Percentiles rank a stretch among this genome's conserved stretches.
phyloP scores from a whole-genome alignment of 2,329 filamentous ascomycete genomes.

The Tolypocladium ophioglossoides region DNA sequence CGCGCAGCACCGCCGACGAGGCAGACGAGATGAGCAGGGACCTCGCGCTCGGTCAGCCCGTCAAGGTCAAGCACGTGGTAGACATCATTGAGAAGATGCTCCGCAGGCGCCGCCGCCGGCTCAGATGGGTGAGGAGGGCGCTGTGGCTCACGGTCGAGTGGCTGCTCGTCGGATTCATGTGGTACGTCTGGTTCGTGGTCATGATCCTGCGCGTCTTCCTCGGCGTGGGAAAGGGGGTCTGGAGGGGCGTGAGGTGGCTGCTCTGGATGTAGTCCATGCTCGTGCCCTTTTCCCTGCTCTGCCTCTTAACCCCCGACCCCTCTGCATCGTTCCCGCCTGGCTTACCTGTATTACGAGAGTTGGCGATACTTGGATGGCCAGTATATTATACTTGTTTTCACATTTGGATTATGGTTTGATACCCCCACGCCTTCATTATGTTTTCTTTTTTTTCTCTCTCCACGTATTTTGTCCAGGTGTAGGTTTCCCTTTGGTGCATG shows the following conservation, averaged over 20 bases:
- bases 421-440: not conserved
- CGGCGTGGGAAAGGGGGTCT: conserved; percentile 48
- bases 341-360: no score
- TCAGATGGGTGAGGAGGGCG: conserved; percentile 64
- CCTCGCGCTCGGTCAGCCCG: conserved; percentile 63
- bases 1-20: conserved; percentile 61
- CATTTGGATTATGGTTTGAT: not conserved
- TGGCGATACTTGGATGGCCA: not conserved
- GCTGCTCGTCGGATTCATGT: conserved; percentile 80
- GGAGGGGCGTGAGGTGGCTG: conserved; percentile 63
- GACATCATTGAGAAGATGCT: conserved; percentile 72
- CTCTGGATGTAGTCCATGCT: conserved; percentile 53
- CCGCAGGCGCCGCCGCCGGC: conserved; percentile 52
- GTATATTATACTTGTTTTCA: not conserved
- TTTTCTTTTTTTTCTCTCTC: not conserved
- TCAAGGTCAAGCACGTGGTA: conserved; percentile 69
- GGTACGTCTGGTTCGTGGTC: conserved; percentile 88
- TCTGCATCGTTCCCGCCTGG: not conserved
- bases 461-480: not conserved
- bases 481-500: not conserved
- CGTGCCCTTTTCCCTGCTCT: not conserved
- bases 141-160: conserved; percentile 83
- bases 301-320: no score
- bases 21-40: conserved; percentile 71
- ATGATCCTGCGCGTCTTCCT: conserved; percentile 59